Evolutionary conservation across 805 yeast genomes (phyloP), one percentile per base, ranked within the genome.

Genomic region (Henningerozyma blattae): DNA sequence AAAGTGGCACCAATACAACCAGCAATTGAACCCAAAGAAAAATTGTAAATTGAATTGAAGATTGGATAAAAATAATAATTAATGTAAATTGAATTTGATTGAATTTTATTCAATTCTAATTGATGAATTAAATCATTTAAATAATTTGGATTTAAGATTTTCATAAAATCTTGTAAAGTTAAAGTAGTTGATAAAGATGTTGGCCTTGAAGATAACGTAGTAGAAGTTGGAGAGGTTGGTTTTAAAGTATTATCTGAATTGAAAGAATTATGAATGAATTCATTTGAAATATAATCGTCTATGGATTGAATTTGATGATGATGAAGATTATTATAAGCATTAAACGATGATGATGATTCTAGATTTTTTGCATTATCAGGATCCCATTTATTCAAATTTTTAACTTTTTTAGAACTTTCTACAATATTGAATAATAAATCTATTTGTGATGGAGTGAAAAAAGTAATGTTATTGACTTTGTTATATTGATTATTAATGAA

Each of bases 1-100:
- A 81, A 83, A 5, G 95, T 84, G n/a, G 98, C 96, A 41, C 98
- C 98, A 58, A 89, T 76, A 47, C 95, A 91, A 38, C 98, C 98
- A 22, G 98, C 97, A 33, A 87, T 69, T 3, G 96, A 85, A 14
- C 98, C 98, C 38, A 89, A 65, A 20, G 81, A 62, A 58, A 89
- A 89, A 38, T 93, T 85, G 60, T 87, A 84, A 36, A 78, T 68
- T 7, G 94, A 83, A 52, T 83, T 93, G 42, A 89, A 84, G 33
- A 89, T 76, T 45, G 81, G 72, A 66, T 62, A 68, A 33, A 69
- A 61, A 35, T 54, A 61, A 36, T 54, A 61, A 34, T 59, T 61
- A 15, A 59, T 50, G 35, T 54, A 52, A 15, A 46, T 45, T 6
- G 54, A 54, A 15, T 49, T 46, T 26, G 42, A 42, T 37, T 45